A percentile compares a stretch with the other conserved stretches of the same genome.
phyloP scores from a whole-genome alignment of 2,329 filamentous ascomycete genomes.

The Lecanicillium sp. region DNA sequence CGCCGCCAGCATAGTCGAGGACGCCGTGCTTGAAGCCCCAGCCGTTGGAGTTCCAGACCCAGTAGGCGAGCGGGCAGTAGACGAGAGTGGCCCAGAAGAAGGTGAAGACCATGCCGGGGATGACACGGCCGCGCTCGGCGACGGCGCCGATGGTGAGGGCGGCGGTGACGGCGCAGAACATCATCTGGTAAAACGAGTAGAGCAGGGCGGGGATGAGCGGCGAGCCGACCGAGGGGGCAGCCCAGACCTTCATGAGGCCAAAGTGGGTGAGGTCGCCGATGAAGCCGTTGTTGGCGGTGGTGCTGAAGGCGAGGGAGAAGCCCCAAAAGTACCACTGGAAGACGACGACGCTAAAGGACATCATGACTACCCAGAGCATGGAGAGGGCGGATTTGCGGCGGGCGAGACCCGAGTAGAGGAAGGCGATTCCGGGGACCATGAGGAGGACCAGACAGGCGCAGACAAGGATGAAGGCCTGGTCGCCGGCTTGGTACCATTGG shows the following conservation, averaged over 20 bases:
- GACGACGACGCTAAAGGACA: conserved; percentile 78
- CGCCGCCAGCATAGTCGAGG: conserved; percentile 91
- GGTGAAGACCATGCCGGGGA: conserved; percentile 90
- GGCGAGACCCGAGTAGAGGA: conserved; percentile 96
- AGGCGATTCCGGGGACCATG: conserved; percentile 95
- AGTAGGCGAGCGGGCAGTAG: conserved; percentile 94
- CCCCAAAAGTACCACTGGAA: conserved; percentile 99
- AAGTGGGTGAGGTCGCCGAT: conserved; percentile 90
- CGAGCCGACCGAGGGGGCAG: conserved; percentile 76
- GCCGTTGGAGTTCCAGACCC: conserved; percentile 92
- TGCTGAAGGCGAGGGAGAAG: conserved; percentile 88
- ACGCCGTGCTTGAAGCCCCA: conserved; percentile 90
- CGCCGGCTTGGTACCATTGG: conserved; percentile 88
- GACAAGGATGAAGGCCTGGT: conserved; percentile 89
- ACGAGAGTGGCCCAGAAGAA: conserved; percentile 97
- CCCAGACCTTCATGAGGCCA: conserved; percentile 78
- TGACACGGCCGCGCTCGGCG: conserved; percentile 84
- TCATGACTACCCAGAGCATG: conserved; percentile 97
- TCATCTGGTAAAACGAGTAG: conserved; percentile 97
- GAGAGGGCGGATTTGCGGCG: conserved; percentile 94
- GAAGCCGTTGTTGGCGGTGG: conserved; percentile 73
- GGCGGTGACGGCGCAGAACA: conserved; percentile 91
- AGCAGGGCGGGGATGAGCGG: conserved; percentile 82
- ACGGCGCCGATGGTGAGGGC: conserved; percentile 89
- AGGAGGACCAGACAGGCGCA: conserved; percentile 87